Base-by-base conservation (phyloP, 2,329 filamentous ascomycete genomes). In the Dactylellina cionopaga region DNA sequence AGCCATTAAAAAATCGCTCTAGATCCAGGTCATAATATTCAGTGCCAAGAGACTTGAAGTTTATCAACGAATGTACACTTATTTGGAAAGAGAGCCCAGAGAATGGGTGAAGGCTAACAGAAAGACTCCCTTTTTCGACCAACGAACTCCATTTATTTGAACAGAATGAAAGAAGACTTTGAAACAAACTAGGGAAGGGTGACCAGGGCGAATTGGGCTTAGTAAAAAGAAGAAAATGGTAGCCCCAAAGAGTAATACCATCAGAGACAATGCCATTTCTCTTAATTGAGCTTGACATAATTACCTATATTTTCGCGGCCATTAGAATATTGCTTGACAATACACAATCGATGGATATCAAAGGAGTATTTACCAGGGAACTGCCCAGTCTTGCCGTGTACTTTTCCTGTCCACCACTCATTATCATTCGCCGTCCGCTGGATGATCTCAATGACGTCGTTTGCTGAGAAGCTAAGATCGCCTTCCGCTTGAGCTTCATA, bases 401-500 rank as follows among this genome's bases (percentile, higher is more conserved):
- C 79, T 79, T 88, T 91, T 35, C 95, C 95, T 6, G 85, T 89
- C 95, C 95, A 99, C 95, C 95, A 99, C 81, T 99, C 95, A 77
- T 99, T 98, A 55, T 92, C 89, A 78, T 96, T 97, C 74, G 86
- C 85, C n/a, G 92, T 96, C 76, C 91, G 86, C 71, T 85, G 85
- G 1, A 95, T 80, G 76, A 99, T 93, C 80, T 98, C 93, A 78
- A 99, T 98, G 3, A 90, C 83, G 74, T 99, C 95, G 3, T 94
- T 93, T 0, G 92, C 88, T 15, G 86, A 86, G 82, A 99, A 99
- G 77, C 91, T 96, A 74, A 99, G 83, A 79, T 99, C 95, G 2
- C 93, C 93, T 75, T 96, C 92, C 0, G 94, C 93, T 80, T 98
- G 93, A 4, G 95, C 95, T 74, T 96, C 92, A 78, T 96, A 99